Base-by-base conservation (phyloP, 1,284 basidiomycete genomes). In the Naganishia sp. region DNA sequence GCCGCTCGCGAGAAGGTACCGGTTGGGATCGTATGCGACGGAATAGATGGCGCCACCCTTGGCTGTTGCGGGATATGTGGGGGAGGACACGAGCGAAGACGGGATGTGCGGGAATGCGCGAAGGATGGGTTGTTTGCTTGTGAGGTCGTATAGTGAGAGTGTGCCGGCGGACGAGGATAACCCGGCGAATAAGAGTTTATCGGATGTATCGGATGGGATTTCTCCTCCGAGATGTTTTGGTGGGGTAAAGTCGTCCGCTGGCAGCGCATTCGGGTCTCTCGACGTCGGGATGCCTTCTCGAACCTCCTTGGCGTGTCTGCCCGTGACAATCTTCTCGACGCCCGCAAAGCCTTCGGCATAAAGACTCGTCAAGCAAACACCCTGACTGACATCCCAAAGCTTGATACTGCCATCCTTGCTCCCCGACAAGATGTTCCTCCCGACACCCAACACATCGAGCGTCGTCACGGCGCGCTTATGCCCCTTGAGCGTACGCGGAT, bases 301-400 rank as follows among this genome's bases (percentile, higher is more conserved):
- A 23, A 63, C 16, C 6, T 64, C 70, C 2, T 73, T 56, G 0
- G 78, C 81, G 67, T 70, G 68, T 6, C 70, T 68, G 1, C 77
- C 63, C 6, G 74, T 55, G 0, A 72, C 67, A 28, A 79, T 57
- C 15, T 48, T 70, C 28, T 77, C 76, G 0, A 77, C 68, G 2
- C 69, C 64, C 5, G 60, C 52, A 43, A 69, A 69, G 11, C 63
- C 64, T 56, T 65, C 61, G 23, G 50, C 68, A 50, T 80, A 74
- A 48, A 75, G 75, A 33, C 78, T 70, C 67, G 82, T 77, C 50
- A 85, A 82, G 72, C 84, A 82, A 42, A 77, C 76, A 13, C 82
- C 85, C 6, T 82, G 80, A 3, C 84, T 82, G 3, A 91, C 86
- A 71, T 92, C 88, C 90, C 90, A 94, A 4, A 90, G 79, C 33